These are phyloP conservation scores for Gentiana dahurica DNA, from an alignment of 257 asterid genomes.

Conservation along the genomic window DNA sequence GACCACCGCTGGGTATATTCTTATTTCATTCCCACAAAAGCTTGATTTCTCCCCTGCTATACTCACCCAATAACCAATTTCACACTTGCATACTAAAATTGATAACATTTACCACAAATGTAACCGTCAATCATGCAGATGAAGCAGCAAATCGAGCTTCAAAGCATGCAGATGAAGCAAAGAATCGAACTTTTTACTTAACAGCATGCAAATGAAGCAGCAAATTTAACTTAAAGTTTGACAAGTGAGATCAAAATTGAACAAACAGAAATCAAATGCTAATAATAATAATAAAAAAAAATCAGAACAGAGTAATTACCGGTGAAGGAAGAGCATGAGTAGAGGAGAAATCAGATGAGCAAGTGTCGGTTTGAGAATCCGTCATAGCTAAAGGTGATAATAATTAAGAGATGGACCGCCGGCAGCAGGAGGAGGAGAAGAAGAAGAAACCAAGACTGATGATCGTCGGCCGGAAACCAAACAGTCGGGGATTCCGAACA, in stretches of 20 bases:
- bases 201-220: too few species aligned
- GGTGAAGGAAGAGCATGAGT: slow-evolving; percentile 11
- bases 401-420: background rate
- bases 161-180: background rate
- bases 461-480: too few species aligned
- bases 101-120: too few species aligned
- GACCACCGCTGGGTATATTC: too few species aligned
- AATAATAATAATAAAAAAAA: too few species aligned
- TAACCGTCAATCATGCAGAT: too few species aligned
- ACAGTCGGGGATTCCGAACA: too few species aligned
- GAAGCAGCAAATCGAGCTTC: background rate
- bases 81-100: too few species aligned
- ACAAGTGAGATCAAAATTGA: background rate
- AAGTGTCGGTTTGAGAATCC: slow-evolving; percentile 18
- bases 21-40: too few species aligned
- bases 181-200: background rate
- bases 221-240: background rate
- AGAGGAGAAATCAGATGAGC: slow-evolving; percentile 22
- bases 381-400: slow-evolving; percentile 10
- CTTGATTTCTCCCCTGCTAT: too few species aligned
- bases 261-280: background rate
- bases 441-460: too few species aligned
- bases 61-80: too few species aligned
- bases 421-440: background rate
- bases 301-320: background rate